Percentiles rank a stretch among this genome's conserved stretches.
These are phyloP conservation scores for Tuber brumale DNA, from an alignment of 495 filamentous ascomycete species.

Conservation along the genomic window DNA sequence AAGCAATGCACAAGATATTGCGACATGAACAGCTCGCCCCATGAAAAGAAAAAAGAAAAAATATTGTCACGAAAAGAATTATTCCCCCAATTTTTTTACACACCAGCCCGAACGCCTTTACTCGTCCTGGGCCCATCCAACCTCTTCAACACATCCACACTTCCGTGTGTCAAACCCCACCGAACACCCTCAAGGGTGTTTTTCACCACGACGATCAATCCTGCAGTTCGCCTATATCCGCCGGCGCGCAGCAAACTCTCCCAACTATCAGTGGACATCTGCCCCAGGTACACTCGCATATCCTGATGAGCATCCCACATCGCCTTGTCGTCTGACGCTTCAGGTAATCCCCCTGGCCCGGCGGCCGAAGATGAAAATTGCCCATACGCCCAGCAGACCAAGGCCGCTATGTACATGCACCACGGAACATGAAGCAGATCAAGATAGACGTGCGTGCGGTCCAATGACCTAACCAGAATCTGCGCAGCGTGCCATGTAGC, in stretches of 20 bases:
- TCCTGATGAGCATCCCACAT: constrained; percentile 40
- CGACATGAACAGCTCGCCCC: background rate
- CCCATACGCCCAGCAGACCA: constrained; percentile 42
- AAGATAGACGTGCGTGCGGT: constrained; percentile 28
- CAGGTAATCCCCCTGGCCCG: constrained; percentile 20
- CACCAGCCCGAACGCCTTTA: constrained; percentile 19
- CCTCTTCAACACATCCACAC: constrained; percentile 37
- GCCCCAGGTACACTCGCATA: constrained; percentile 35
- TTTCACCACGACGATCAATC: constrained; percentile 33
- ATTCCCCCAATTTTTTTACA: background rate
- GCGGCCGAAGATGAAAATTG: constrained; percentile 28
- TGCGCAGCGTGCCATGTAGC: constrained; percentile 41
- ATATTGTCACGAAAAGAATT: background rate
- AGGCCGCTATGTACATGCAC: constrained; percentile 36
- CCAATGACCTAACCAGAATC: constrained; percentile 34
- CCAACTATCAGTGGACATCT: constrained; percentile 40
- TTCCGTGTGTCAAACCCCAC: constrained; percentile 38
- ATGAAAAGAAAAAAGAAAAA: background rate
- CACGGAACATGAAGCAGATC: constrained; percentile 39
- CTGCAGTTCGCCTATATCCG: constrained; percentile 28
- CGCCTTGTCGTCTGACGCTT: constrained; percentile 28
- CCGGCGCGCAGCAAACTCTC: constrained; percentile 34
- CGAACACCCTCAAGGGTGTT: constrained; percentile 33
- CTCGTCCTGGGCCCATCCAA: constrained; percentile 17
- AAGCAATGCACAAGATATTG: background rate